phyloP scores from a whole-genome alignment of 306 rosid genomes.

The Vigna reflexopilosa region DNA sequence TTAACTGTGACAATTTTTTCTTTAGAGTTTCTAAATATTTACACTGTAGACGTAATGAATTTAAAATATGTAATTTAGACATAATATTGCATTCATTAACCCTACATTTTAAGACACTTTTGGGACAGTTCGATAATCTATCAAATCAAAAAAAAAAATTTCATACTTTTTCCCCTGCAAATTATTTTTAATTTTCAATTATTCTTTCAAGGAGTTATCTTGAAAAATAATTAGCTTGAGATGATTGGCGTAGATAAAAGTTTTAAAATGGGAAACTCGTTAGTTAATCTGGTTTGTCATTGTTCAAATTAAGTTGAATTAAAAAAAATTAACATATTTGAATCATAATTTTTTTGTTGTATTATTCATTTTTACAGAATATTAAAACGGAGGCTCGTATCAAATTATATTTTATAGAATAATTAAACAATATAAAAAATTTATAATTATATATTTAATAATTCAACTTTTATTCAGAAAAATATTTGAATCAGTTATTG shows the following conservation, averaged over 20 bases:
- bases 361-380: too few relatives aligned
- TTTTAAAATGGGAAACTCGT: too few relatives aligned
- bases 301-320: too few relatives aligned
- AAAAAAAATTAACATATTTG: too few relatives aligned
- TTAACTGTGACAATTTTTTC: background rate
- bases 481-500: too few relatives aligned
- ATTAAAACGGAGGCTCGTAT: too few relatives aligned
- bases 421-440: too few relatives aligned
- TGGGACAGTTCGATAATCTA: background rate
- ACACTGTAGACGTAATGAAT: background rate
- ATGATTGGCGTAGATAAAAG: background rate
- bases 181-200: background rate
- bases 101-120: conserved; percentile 1
- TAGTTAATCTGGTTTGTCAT: too few relatives aligned
- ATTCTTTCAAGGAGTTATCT: background rate
- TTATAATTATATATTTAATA: too few relatives aligned
- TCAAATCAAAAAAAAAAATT: background rate
- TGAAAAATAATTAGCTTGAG: background rate
- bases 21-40: background rate
- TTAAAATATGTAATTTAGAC: background rate
- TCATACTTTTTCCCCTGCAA: background rate
- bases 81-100: background rate
- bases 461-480: too few relatives aligned
- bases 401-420: too few relatives aligned
- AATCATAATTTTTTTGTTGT: too few relatives aligned